Percentiles rank a stretch among this genome's conserved stretches.
Evolutionary conservation across 2,329 filamentous ascomycete species (phyloP).

Genomic region (Dothistroma septosporum): DNA sequence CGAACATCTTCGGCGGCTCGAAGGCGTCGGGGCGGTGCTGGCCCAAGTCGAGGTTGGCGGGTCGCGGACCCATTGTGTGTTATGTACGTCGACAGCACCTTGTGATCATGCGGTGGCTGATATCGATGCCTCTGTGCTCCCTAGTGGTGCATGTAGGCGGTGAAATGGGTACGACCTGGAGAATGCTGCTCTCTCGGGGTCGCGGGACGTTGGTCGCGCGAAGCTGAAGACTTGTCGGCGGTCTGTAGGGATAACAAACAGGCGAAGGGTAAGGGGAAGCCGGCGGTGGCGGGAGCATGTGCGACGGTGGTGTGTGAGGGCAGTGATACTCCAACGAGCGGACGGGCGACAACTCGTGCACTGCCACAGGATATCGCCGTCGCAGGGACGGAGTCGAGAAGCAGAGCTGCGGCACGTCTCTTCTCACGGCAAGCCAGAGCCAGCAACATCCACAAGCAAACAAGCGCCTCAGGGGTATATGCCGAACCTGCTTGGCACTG

Average conservation of each 20-base stretch:
- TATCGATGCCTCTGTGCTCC: neutral
- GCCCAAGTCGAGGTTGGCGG: conserved; percentile 23
- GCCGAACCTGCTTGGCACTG: neutral
- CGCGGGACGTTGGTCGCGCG: neutral
- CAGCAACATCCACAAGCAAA: neutral
- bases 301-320: neutral
- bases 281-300: neutral
- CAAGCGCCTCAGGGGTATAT: neutral
- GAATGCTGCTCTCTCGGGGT: neutral
- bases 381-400: neutral
- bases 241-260: neutral
- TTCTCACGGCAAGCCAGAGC: neutral
- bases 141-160: neutral
- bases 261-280: neutral
- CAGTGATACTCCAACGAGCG: neutral
- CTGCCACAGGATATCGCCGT: neutral
- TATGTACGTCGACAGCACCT: neutral
- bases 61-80: conserved; percentile 30
- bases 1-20: conserved; percentile 26
- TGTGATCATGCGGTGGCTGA: conserved; percentile 11
- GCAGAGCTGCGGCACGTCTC: neutral
- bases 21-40: conserved; percentile 19
- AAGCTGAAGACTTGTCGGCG: neutral
- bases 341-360: conserved; percentile 1
- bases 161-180: neutral